Base-by-base conservation (phyloP, 2,329 filamentous ascomycete species). In the Penicillium sumatraense region DNA sequence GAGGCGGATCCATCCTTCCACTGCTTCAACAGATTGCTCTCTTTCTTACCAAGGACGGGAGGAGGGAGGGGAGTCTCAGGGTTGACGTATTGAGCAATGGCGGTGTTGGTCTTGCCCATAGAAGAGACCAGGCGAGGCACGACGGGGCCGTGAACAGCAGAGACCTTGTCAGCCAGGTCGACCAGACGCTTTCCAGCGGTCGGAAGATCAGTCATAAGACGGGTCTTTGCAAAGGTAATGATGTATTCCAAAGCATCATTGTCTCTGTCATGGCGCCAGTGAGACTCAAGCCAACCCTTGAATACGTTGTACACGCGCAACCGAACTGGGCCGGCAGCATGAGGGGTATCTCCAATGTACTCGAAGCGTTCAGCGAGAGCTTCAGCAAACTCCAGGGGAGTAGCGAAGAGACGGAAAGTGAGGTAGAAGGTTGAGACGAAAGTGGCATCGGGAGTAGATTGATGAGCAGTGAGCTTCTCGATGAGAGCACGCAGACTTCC, bases 401-500 rank as follows among this genome's bases (percentile, higher is more conserved):
- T 89, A 59, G 91, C 92, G 70, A 99, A 99, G 10, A 96, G 85
- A 49, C 95, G 86, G 78, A 99, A 99, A 0, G 95, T 99, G 24
- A 98, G 86, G 71, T 96, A 98, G 70, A 99, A 98, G 0, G 95
- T 91, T 2, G 91, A 93, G 38, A 96, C 91, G 65, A 98, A 98
- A 68, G 90, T 86, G 16, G 90, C 86, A 70, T 98, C 93, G 0
- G 95, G 95, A 0, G 93, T 96, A 0, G 91, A 90, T 71, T 97
- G 91, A 70, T 96, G 92, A 0, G 90, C 91, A 0, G 95, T 98
- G 38, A 99, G 84, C 59, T 92, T 88, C 78, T 99, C 95, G n/a
- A 99, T 89, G 24, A 99, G 80, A 2, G 95, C 95, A 5, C 90
- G 86, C 11, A 99, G 82, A 3, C 92, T 96, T 13, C 95, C 95